Conservation (phyloP, 305 asterid species). For the Nicotiana rustica region DNA sequence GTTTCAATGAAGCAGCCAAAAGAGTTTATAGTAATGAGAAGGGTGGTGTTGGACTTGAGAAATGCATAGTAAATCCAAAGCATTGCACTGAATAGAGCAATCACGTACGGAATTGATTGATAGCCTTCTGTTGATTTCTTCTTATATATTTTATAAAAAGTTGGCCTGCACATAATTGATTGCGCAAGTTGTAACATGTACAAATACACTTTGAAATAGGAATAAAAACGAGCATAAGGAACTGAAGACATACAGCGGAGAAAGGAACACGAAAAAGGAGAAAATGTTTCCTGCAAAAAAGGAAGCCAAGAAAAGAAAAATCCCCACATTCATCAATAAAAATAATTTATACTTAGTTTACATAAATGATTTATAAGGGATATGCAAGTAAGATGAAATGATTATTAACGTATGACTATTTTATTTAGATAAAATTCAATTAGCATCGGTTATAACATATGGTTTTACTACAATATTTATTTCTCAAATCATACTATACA, state of each 20-base stretch:
- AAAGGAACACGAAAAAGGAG: slow-evolving; percentile 56
- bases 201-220: not conserved
- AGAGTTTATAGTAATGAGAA: slow-evolving; percentile 64
- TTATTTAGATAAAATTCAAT: not conserved
- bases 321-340: too few relatives aligned
- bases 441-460: not conserved
- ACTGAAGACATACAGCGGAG: slow-evolving; percentile 56
- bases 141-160: slow-evolving; percentile 45
- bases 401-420: too few relatives aligned
- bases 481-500: not conserved
- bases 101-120: slow-evolving; percentile 54
- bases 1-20: slow-evolving; percentile 54
- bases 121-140: slow-evolving; percentile 60
- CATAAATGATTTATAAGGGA: not conserved
- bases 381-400: too few relatives aligned
- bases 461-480: not conserved
- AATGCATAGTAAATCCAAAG: slow-evolving; percentile 62
- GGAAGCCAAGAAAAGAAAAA: not conserved
- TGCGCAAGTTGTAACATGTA: too few relatives aligned
- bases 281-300: slow-evolving; percentile 54
- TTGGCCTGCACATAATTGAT: slow-evolving; percentile 51
- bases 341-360: not conserved
- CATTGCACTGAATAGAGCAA: slow-evolving; percentile 57
- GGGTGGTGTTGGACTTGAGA: slow-evolving; percentile 45
- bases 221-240: not conserved